Percentiles rank a stretch among this genome's conserved stretches.
Conservation (phyloP, 768 basidiomycete genomes). For the Sarcodon sp. region DNA sequence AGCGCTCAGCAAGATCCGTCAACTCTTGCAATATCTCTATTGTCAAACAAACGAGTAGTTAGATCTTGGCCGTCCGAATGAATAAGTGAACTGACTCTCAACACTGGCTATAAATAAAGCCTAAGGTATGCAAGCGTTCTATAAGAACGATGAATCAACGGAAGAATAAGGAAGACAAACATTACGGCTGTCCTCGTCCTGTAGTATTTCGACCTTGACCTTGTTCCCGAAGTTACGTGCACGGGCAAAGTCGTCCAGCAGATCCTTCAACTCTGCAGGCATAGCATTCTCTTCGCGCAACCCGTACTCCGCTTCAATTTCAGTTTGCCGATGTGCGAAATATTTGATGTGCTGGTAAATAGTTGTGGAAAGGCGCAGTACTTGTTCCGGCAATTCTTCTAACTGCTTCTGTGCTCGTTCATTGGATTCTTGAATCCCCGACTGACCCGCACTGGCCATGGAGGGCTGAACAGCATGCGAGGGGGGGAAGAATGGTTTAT, state of each 20-base stretch:
- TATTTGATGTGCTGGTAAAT: conserved; percentile 30
- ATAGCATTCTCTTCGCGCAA: conserved; percentile 6
- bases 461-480: no score
- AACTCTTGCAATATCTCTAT: conserved; percentile 21
- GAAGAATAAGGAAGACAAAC: conserved; percentile 14
- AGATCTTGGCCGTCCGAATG: not conserved
- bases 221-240: conserved; percentile 17
- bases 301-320: conserved; percentile 3
- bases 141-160: not conserved
- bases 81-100: conserved; percentile 23
- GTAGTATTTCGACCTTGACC: conserved; percentile 26
- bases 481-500: no score
- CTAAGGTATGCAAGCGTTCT: conserved; percentile 12
- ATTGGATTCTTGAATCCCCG: conserved; percentile 2
- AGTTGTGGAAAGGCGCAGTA: conserved; percentile 22
- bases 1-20: conserved; percentile 19
- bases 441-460: not conserved
- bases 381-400: conserved; percentile 24
- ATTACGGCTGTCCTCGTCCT: conserved; percentile 28
- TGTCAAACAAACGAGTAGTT: not conserved
- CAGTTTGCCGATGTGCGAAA: conserved; percentile 7
- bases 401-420: conserved; percentile 16
- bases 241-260: conserved; percentile 29
- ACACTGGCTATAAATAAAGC: conserved; percentile 29
- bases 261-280: conserved; percentile 16